phyloP scores from a whole-genome alignment of 2,329 filamentous ascomycete species.

The Nemania serpens region DNA sequence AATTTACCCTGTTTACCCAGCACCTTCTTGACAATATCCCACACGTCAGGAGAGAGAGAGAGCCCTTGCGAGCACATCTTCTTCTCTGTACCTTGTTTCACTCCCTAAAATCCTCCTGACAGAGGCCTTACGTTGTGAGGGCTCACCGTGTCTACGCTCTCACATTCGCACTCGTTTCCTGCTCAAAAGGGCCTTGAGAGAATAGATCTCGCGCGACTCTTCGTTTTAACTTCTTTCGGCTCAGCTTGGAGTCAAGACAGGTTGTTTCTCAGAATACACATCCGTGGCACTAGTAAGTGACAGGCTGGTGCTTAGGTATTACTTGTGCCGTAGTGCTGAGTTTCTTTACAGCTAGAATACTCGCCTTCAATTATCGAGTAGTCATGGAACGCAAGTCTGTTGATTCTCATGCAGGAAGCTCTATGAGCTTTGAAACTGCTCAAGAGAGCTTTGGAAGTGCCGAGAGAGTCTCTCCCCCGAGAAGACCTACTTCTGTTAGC shows the following conservation, averaged over 20 bases:
- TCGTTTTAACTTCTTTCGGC: background rate
- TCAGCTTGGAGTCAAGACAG: background rate
- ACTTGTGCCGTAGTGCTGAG: background rate
- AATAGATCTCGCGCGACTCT: no score
- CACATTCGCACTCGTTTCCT: no score
- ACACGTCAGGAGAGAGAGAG: no score
- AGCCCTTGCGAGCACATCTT: no score
- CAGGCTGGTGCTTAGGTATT: background rate
- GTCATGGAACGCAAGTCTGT: conserved; percentile 1
- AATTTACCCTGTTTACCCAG: no score
- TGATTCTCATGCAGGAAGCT: background rate
- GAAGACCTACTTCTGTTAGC: no score
- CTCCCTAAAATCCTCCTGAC: no score
- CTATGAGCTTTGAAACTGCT: background rate
- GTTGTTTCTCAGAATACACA: background rate
- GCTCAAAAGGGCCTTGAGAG: background rate
- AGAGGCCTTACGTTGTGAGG: no score
- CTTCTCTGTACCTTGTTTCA: no score
- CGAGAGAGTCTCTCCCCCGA: no score
- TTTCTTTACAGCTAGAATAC: background rate
- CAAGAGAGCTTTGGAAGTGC: background rate
- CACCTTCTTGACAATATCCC: no score
- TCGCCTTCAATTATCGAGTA: background rate
- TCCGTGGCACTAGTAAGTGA: conserved; percentile 8
- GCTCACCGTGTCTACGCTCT: background rate